These are phyloP conservation scores for Trichoderma breve DNA, from an alignment of 2,329 filamentous ascomycete genomes.

Conservation along the genomic window DNA sequence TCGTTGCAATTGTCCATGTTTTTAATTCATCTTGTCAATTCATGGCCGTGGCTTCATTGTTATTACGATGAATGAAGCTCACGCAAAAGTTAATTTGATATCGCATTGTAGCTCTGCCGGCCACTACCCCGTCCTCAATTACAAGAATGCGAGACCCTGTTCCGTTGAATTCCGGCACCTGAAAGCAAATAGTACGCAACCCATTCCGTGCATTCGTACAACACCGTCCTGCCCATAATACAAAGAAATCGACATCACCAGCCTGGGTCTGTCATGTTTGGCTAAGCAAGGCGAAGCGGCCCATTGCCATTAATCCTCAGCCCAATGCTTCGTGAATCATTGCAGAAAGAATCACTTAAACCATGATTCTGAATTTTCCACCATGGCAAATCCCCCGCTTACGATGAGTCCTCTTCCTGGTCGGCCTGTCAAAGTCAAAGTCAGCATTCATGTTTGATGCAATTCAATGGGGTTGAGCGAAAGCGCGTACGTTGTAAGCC, in stretches of 20 bases:
- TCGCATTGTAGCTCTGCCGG: constrained; percentile 27
- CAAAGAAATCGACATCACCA: constrained; percentile 31
- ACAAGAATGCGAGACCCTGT: constrained; percentile 34
- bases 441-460: constrained; percentile 10
- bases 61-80: constrained; percentile 17
- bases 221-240: constrained; percentile 42
- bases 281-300: not conserved
- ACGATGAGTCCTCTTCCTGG: constrained; percentile 28
- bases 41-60: constrained; percentile 16
- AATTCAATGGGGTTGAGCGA: not conserved
- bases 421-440: constrained; percentile 21
- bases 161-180: constrained; percentile 36
- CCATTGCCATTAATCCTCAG: constrained; percentile 3
- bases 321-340: constrained; percentile 15
- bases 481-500: constrained; percentile 74
- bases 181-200: constrained; percentile 39
- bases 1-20: not conserved
- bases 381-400: constrained; percentile 3
- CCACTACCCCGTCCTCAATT: constrained; percentile 34
- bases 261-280: constrained; percentile 10
- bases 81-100: constrained; percentile 6
- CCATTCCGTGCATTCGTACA: constrained; percentile 44
- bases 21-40: constrained; percentile 5
- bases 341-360: constrained; percentile 8
- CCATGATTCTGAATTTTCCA: not conserved